Conservation (phyloP, 129 eudicot species). For the Pseudognaphalium luteoalbum region DNA sequence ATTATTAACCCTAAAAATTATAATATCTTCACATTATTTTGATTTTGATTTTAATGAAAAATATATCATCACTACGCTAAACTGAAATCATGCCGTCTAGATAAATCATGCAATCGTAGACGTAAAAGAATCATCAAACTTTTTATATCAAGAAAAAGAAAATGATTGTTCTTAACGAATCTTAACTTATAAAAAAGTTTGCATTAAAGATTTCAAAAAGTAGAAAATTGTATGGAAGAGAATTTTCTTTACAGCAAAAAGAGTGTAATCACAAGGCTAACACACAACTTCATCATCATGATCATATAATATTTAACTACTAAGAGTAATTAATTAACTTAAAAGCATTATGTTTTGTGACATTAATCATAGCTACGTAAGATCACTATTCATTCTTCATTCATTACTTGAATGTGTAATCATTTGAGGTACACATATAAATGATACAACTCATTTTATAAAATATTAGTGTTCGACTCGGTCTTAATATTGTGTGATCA, state of each 20-base stretch:
- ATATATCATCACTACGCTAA: too few relatives aligned
- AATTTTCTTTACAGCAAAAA: constrained; percentile 13
- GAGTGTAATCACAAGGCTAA: constrained; percentile 18
- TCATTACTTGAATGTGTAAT: constrained; percentile 17
- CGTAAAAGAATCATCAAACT: constrained; percentile 10
- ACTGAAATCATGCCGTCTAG: neutral
- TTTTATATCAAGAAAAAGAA: neutral
- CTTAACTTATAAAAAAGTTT: neutral
- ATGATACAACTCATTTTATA: too few relatives aligned
- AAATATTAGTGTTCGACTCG: too few relatives aligned
- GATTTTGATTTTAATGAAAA: too few relatives aligned
- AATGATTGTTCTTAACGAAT: constrained; percentile 14
- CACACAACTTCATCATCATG: constrained; percentile 14
- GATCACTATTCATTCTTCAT: constrained; percentile 20
- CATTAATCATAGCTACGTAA: constrained; percentile 21
- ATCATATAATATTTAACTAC: neutral
- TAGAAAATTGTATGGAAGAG: neutral
- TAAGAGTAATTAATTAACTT: neutral
- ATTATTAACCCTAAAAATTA: too few relatives aligned
- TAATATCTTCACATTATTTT: too few relatives aligned
- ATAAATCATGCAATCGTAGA: neutral
- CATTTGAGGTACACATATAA: neutral
- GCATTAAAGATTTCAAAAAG: neutral
- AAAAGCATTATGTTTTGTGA: constrained; percentile 12
- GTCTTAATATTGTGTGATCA: too few relatives aligned